Conservation (phyloP, 2,329 filamentous ascomycete species). For the Cadophora sp. region DNA sequence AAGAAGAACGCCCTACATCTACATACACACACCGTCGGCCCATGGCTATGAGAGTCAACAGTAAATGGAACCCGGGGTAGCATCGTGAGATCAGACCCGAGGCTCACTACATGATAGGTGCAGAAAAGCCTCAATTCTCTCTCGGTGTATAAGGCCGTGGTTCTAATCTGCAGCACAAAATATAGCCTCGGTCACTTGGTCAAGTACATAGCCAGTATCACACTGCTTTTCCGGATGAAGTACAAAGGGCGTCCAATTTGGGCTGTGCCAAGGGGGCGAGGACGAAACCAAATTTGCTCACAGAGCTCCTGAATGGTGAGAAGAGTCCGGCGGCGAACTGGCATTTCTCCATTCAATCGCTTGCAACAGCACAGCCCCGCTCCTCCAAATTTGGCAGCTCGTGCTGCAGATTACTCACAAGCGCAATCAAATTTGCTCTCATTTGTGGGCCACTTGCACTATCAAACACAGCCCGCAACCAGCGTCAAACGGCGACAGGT, state of each 20-base stretch:
- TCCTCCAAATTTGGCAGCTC: background rate
- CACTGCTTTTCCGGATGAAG: background rate
- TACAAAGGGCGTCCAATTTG: background rate
- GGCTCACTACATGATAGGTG: background rate
- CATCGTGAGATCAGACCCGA: background rate
- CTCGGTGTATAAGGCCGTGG: background rate
- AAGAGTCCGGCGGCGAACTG: background rate
- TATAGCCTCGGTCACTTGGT: background rate
- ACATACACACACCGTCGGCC: too few relatives aligned
- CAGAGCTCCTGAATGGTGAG: background rate
- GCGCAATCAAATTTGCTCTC: slow-evolving; percentile 12
- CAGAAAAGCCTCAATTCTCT: background rate
- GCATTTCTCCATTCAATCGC: background rate
- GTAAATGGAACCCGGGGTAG: background rate
- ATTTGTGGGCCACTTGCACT: too few relatives aligned
- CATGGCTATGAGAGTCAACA: background rate
- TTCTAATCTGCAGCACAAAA: background rate
- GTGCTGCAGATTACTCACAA: background rate
- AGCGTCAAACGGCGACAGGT: background rate
- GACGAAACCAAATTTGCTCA: background rate
- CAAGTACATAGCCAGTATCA: background rate
- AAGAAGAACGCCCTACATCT: background rate
- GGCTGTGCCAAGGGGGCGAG: background rate
- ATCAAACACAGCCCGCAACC: slow-evolving; percentile 3
- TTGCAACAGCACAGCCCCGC: background rate